Base-by-base conservation (phyloP, 192 early-diverging fungal species). In the Coemansia asiatica region DNA sequence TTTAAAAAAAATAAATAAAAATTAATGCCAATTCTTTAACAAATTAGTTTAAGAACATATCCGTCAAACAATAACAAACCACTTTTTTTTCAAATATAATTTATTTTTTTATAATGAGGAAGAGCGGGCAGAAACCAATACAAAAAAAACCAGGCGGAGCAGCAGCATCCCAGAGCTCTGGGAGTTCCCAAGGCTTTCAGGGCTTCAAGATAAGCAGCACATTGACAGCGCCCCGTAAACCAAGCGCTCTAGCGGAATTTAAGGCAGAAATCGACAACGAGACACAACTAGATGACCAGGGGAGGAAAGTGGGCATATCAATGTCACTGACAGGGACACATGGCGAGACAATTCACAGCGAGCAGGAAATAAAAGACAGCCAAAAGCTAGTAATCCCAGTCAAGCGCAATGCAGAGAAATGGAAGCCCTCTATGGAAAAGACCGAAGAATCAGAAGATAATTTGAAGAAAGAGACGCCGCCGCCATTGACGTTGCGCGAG, bases 371-470 rank as follows among this genome's bases (percentile, higher is more conserved):
- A n/a, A 33, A 53, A 4, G 47, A 49, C 0, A 22, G 33, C 7
- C n/a, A 35, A 26, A 38, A 56, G 13, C 68, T 76, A 3, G 74
- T 76, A n/a, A 77, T 77, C 18, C 69, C 69, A 0, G 69, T 53
- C 0, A 68, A 65, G 49, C 49, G 59, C 13, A 72, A 77, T 44
- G 40, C 31, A 9, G 60, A 77, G 27, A 64, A 69, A 69, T 65
- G 71, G 74, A 51, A 65, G 40, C 48, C 35, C 35, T n/a, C n/a
- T n/a, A 22, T 4, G n/a, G 19, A 10, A 35, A 23, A 33, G 23
- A 23, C 25, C 29, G 29, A 25, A 49, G 35, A n/a, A 7, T 5
- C 4, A n/a, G 8, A 44, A 13, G 15, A 44, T 16, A 12, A 16
- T 2, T 13, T 2, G 40, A 3, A 44, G 40, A 12, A 44, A 12